Evolutionary conservation across 2,329 filamentous ascomycete genomes (phyloP), one percentile per base, ranked within the genome.

Genomic region (Trichoderma atrobrunneum): DNA sequence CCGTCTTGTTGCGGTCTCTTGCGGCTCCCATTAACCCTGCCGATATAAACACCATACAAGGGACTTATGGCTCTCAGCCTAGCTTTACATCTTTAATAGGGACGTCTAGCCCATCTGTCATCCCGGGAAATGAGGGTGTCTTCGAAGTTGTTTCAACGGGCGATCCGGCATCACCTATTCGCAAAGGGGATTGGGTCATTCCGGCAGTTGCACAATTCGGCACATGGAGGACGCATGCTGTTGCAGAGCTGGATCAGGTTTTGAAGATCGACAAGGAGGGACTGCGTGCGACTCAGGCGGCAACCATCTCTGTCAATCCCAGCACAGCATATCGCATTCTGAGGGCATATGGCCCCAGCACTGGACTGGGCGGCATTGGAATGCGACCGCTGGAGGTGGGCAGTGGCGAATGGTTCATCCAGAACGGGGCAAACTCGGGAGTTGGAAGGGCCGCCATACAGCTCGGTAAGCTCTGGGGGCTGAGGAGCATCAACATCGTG

Each of bases 11-110:
- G 73, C 93, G 94, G 81, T 91, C 96, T 77, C 93, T 99, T 77
- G 93, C 95, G 36, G 90, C 94, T 1, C 94, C 96, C 72, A 93
- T 99, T 82, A 99, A 99, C 84, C 96, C 96, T 28, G 95, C 96
- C 78, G 96, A 99, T 84, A 93, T 99, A 82, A 99, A 99, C 86
- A 95, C 95, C 78, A 93, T 99, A 78, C 96, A 99, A 85, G 96
- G 96, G 75, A 94, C 95, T 5, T 99, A 99, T 84, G 95, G 95
- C 74, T 90, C 90, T 60, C 94, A 94, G 80, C 94, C 95, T 0
- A 85, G 88, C 59, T 95, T 97, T 82, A 91, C 89, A 21, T 91
- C 90, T 7, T 82, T 89, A 1, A 89, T 99, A 70, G 93, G 94
- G 71, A 98, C 95, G 0, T 76, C 89, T 1, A 85, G 90, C 28